phyloP scores from a whole-genome alignment of 495 filamentous ascomycete species.

The Aspergillus kassunensis region DNA sequence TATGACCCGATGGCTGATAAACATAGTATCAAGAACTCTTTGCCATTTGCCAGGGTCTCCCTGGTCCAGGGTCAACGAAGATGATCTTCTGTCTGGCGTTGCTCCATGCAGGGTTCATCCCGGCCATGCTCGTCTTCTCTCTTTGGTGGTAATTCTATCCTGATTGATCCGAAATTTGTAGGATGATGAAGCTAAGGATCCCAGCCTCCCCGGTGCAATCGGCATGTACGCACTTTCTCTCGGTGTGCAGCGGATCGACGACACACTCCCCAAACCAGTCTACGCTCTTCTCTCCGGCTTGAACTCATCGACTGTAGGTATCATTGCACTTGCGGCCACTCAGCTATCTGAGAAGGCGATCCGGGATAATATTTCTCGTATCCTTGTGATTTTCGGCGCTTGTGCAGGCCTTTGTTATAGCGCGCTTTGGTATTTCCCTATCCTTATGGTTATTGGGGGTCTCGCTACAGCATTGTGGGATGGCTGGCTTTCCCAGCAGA shows the following conservation, averaged over 20 bases:
- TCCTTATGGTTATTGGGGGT: constrained; percentile 61
- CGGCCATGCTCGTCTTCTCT: constrained; percentile 61
- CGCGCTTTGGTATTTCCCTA: constrained; percentile 78
- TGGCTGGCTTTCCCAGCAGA: constrained; percentile 44
- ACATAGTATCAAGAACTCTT: constrained; percentile 77
- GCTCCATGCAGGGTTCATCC: constrained; percentile 58
- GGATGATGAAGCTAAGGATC: background rate
- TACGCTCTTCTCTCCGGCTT: constrained; percentile 76
- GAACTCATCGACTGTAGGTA: constrained; percentile 74
- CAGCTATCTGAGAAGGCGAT: constrained; percentile 72
- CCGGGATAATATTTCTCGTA: constrained; percentile 63
- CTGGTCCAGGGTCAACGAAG: constrained; percentile 75
- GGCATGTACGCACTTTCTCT: constrained; percentile 72
- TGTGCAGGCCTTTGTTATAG: constrained; percentile 71
- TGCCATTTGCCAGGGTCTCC: constrained; percentile 70
- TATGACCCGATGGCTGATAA: too few species aligned
- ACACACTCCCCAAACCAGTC: constrained; percentile 58
- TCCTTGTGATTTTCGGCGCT: constrained; percentile 66
- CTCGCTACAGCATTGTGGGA: constrained; percentile 58
- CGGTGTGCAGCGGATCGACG: constrained; percentile 59
- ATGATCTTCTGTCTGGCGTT: constrained; percentile 73
- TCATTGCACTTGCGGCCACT: constrained; percentile 74
- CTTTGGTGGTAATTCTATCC: constrained; percentile 57
- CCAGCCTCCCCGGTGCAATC: constrained; percentile 67
- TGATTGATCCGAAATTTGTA: background rate